Percentiles rank a stretch among this genome's conserved stretches.
These are phyloP conservation scores for Beauveria sp. DNA, from an alignment of 2,329 filamentous ascomycete genomes.

Conservation along the genomic window DNA sequence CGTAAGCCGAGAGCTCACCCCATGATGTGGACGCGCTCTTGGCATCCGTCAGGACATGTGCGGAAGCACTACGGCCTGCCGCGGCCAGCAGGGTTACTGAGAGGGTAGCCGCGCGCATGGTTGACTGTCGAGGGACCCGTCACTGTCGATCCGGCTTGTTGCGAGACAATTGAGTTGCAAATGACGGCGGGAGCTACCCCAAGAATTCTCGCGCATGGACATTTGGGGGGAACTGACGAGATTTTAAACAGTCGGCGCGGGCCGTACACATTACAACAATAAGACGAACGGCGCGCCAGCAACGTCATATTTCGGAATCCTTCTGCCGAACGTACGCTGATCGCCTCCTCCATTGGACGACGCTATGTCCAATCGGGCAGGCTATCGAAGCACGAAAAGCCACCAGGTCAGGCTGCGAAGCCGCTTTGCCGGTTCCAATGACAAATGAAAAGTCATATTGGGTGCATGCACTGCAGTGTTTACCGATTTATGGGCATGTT, in stretches of 20 bases:
- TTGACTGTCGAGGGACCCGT: not conserved
- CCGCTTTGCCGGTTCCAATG: not conserved
- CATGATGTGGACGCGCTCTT: conserved; percentile 26
- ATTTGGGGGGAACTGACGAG: not conserved
- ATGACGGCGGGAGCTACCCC: not conserved
- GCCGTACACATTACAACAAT: too few relatives aligned
- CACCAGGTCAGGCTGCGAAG: not conserved
- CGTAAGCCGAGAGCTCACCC: conserved; percentile 40
- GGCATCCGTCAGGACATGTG: conserved; percentile 21
- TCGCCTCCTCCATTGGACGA: not conserved
- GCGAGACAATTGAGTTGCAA: not conserved
- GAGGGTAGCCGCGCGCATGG: conserved; percentile 1
- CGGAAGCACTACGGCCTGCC: not conserved
- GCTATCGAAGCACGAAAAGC: not conserved
- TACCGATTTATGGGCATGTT: not conserved
- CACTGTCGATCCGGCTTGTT: not conserved
- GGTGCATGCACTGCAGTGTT: not conserved
- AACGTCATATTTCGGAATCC: not conserved
- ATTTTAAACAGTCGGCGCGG: not conserved
- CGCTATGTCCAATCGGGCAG: not conserved
- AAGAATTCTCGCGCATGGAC: not conserved
- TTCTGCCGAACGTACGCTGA: not conserved
- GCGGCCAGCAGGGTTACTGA: not conserved
- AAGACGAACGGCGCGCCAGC: not conserved
- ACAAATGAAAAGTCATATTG: not conserved